Conservation (phyloP, 768 basidiomycete species). For the Lactarius hengduanensis region DNA sequence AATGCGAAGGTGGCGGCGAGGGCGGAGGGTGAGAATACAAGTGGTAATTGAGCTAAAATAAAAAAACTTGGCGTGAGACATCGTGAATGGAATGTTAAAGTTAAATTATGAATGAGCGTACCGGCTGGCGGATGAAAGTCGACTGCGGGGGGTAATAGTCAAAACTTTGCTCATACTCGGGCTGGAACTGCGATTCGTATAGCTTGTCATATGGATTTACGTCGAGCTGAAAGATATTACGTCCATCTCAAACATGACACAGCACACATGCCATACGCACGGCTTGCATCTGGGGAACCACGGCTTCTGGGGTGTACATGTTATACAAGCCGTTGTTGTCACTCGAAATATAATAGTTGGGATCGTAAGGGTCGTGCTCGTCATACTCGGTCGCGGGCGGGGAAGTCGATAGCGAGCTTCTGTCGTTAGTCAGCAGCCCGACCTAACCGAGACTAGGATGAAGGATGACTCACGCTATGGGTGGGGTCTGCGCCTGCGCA, state of each 20-base stretch:
- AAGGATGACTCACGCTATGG: slow-evolving; percentile 26
- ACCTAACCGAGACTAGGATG: background rate
- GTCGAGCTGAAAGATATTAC: slow-evolving; percentile 28
- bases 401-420: slow-evolving; percentile 27
- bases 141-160: slow-evolving; percentile 46
- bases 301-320: slow-evolving; percentile 31
- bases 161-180: slow-evolving; percentile 36
- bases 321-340: slow-evolving; percentile 29
- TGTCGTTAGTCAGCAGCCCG: slow-evolving; percentile 9
- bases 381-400: slow-evolving; percentile 31
- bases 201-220: slow-evolving; percentile 30
- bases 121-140: slow-evolving; percentile 67
- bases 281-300: slow-evolving; percentile 38
- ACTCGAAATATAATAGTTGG: slow-evolving; percentile 31
- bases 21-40: slow-evolving; percentile 78
- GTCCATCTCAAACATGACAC: slow-evolving; percentile 28
- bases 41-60: slow-evolving; percentile 80
- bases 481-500: slow-evolving; percentile 28
- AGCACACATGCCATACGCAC: slow-evolving; percentile 29
- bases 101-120: slow-evolving; percentile 34
- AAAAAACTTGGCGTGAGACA: slow-evolving; percentile 6
- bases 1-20: slow-evolving; percentile 61
- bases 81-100: background rate
- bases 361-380: slow-evolving; percentile 36
- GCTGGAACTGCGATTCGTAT: slow-evolving; percentile 34